Conservation (phyloP, 768 basidiomycete species). For the Serendipita vermifera region DNA sequence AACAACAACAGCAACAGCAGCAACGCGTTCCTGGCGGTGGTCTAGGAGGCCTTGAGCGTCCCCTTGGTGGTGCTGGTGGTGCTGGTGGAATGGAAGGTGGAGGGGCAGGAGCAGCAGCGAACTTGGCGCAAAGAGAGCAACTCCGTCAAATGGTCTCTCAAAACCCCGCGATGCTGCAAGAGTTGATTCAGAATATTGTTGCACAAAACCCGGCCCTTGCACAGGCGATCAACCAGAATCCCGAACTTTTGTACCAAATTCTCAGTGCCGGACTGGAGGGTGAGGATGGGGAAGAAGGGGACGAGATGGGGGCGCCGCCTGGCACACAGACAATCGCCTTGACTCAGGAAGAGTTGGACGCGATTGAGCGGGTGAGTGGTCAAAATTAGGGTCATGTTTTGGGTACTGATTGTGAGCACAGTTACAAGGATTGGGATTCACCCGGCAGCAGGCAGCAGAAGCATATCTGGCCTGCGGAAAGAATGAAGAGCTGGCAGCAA, state of each 20-base stretch:
- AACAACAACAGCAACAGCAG: slow-evolving; percentile 34
- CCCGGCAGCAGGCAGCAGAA: slow-evolving; percentile 65
- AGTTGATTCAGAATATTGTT: slow-evolving; percentile 72
- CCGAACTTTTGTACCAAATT: slow-evolving; percentile 50
- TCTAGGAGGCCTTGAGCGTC: slow-evolving; percentile 16
- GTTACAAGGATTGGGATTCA: slow-evolving; percentile 81
- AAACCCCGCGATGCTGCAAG: slow-evolving; percentile 70
- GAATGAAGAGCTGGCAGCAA: slow-evolving; percentile 93
- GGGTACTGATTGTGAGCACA: slow-evolving; percentile 23
- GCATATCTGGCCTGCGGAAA: slow-evolving; percentile 93
- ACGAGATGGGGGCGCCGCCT: slow-evolving; percentile 24
- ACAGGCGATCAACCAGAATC: slow-evolving; percentile 54
- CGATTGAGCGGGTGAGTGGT: slow-evolving; percentile 70
- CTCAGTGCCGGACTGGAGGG: slow-evolving; percentile 35
- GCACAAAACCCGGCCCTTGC: slow-evolving; percentile 62
- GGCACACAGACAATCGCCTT: slow-evolving; percentile 58
- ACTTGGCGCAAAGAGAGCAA: slow-evolving; percentile 45
- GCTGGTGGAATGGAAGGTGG: slow-evolving; percentile 25
- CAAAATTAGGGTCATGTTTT: slow-evolving; percentile 10
- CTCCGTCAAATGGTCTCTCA: slow-evolving; percentile 56
- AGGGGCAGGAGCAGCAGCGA: slow-evolving; percentile 22
- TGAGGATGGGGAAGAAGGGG: slow-evolving; percentile 27
- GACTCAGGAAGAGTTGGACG: slow-evolving; percentile 75
- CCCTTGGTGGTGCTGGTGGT: slow-evolving; percentile 26
- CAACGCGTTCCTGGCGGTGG: slow-evolving; percentile 23